These are phyloP conservation scores for Fusarium veterinarium DNA, from an alignment of 2,329 filamentous ascomycete species.

Conservation along the genomic window DNA sequence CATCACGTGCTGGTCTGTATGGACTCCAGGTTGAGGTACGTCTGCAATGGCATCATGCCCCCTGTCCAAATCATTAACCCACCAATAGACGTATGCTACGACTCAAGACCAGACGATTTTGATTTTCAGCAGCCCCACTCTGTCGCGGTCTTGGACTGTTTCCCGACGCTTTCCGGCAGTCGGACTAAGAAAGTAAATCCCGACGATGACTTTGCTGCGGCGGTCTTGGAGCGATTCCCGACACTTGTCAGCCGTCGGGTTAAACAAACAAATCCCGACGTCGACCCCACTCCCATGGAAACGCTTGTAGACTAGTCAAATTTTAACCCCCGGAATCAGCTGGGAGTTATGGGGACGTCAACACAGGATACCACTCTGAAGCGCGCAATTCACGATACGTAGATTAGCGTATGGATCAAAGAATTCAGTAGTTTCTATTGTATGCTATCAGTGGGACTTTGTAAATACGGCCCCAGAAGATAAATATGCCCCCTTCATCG, in stretches of 20 bases:
- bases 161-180: not conserved
- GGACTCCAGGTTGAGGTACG: not conserved
- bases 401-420: not conserved
- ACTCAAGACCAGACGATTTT: not conserved
- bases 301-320: not conserved
- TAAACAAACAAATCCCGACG: not conserved
- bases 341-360: not conserved
- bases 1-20: not conserved
- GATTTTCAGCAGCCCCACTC: not conserved
- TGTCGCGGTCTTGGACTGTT: not conserved
- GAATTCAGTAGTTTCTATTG: not conserved
- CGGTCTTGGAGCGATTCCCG: not conserved
- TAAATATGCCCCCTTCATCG: not conserved
- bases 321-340: not conserved
- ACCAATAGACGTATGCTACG: not conserved
- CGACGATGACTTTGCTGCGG: not conserved
- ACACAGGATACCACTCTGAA: not conserved
- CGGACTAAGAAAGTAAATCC: not conserved
- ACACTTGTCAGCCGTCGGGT: conserved; percentile 4
- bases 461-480: not conserved
- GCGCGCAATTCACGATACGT: not conserved
- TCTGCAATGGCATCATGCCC: not conserved
- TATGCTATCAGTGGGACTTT: not conserved
- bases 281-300: not conserved
- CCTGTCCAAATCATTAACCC: not conserved